Conservation (phyloP, 2,329 filamentous ascomycete genomes). For the Aspergillus sojae region DNA sequence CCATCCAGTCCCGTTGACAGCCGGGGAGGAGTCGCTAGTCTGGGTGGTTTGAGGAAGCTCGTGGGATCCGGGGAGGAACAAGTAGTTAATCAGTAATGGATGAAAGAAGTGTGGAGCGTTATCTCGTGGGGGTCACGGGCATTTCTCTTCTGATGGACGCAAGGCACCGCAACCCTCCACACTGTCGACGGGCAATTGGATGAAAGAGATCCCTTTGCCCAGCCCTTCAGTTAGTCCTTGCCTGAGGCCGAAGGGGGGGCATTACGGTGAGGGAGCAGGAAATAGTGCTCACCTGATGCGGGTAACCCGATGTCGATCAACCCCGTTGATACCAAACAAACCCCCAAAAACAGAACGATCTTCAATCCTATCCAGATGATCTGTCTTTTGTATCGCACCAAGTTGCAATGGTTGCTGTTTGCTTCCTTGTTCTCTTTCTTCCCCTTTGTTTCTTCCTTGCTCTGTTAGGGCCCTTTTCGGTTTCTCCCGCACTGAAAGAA, state of each 20-base stretch:
- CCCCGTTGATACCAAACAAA: not conserved
- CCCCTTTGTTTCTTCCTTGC: not conserved
- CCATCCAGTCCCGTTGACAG: slow-evolving; percentile 17
- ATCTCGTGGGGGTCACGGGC: slow-evolving; percentile 23
- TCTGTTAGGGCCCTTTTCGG: not conserved
- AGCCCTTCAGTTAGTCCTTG: slow-evolving; percentile 25
- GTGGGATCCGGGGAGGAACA: not conserved
- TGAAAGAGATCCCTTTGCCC: slow-evolving; percentile 21
- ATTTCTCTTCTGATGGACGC: slow-evolving; percentile 25
- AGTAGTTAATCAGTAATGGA: slow-evolving; percentile 10
- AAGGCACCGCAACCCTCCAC: slow-evolving; percentile 25
- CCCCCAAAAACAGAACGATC: not conserved
- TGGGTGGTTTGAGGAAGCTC: not conserved
- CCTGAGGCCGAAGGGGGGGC: slow-evolving; percentile 20
- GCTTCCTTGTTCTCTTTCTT: not conserved
- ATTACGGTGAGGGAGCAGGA: slow-evolving; percentile 20
- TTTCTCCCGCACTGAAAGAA: not conserved
- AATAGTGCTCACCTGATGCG: slow-evolving; percentile 23
- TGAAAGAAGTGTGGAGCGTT: slow-evolving; percentile 5
- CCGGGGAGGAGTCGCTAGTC: not conserved
- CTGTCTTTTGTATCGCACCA: not conserved
- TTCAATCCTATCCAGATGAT: not conserved
- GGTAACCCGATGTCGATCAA: slow-evolving; percentile 23
- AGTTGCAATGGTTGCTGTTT: not conserved
- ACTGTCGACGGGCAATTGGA: slow-evolving; percentile 19